phyloP scores from a whole-genome alignment of 129 eudicot genomes.

The Artemisia annua region DNA sequence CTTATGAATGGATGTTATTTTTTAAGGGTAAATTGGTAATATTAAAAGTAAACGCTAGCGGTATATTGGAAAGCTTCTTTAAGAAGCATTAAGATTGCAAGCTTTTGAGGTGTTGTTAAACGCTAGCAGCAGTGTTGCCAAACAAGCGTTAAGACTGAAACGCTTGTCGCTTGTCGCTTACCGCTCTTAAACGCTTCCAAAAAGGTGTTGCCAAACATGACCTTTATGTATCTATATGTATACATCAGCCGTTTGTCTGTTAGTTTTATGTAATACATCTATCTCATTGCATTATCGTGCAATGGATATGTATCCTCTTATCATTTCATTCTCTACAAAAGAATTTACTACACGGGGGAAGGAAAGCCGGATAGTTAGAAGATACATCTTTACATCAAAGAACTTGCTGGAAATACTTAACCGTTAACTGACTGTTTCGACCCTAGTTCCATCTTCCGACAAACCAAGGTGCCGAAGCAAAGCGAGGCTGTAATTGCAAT shows the following conservation, averaged over 20 bases:
- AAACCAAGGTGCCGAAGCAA: constrained; percentile 35
- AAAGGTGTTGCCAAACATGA: too few species aligned
- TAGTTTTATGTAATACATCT: constrained; percentile 13
- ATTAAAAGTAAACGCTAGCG: too few species aligned
- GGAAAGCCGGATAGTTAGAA: constrained; percentile 15
- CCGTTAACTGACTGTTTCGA: constrained; percentile 16
- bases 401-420: constrained; percentile 16
- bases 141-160: too few species aligned
- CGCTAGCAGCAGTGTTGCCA: too few species aligned
- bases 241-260: constrained; percentile 4
- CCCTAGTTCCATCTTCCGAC: constrained; percentile 21
- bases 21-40: too few species aligned
- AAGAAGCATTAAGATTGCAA: too few species aligned
- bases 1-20: too few species aligned
- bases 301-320: background rate
- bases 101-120: too few species aligned
- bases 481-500: constrained; percentile 34
- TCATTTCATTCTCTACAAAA: constrained; percentile 31
- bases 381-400: constrained; percentile 16
- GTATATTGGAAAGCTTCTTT: too few species aligned
- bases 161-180: too few species aligned
- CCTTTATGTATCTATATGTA: constrained; percentile 5
- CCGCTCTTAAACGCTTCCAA: too few species aligned
- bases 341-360: constrained; percentile 10
- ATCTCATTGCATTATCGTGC: constrained; percentile 13